phyloP scores from a whole-genome alignment of 768 basidiomycete species.

The Russula sp. region DNA sequence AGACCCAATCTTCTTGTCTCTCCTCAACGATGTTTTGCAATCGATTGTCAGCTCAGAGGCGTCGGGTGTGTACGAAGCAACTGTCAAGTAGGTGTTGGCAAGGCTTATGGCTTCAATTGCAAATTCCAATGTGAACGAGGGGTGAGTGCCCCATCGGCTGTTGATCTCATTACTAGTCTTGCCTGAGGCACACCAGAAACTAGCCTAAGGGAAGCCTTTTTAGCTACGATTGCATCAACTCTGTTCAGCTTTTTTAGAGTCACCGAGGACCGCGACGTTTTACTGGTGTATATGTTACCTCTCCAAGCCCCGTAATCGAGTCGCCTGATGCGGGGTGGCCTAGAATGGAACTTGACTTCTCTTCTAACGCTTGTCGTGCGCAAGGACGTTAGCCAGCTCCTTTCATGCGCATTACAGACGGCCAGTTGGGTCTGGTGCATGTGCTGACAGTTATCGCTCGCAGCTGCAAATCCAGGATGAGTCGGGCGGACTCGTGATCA shows the following conservation, averaged over 20 bases:
- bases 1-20: slow-evolving; percentile 71
- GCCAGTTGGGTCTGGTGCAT: slow-evolving; percentile 68
- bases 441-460: slow-evolving; percentile 71
- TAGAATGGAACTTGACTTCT: slow-evolving; percentile 75
- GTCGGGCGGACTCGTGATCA: slow-evolving; percentile 86
- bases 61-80: slow-evolving; percentile 57
- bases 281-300: slow-evolving; percentile 46
- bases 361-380: slow-evolving; percentile 77
- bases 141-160: slow-evolving; percentile 71
- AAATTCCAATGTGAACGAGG: slow-evolving; percentile 50
- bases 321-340: not conserved
- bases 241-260: slow-evolving; percentile 61
- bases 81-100: slow-evolving; percentile 70
- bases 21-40: slow-evolving; percentile 28
- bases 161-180: slow-evolving; percentile 74
- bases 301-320: not conserved
- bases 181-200: slow-evolving; percentile 54
- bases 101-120: slow-evolving; percentile 58
- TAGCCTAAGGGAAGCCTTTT: slow-evolving; percentile 75
- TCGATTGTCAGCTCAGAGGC: slow-evolving; percentile 67
- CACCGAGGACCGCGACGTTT: slow-evolving; percentile 80
- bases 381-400: slow-evolving; percentile 77
- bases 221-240: slow-evolving; percentile 62
- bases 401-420: slow-evolving; percentile 61
- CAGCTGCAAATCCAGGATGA: slow-evolving; percentile 76